Percentiles rank a stretch among this genome's conserved stretches.
Conservation (phyloP, 257 asterid species). For the Vinca minor region DNA sequence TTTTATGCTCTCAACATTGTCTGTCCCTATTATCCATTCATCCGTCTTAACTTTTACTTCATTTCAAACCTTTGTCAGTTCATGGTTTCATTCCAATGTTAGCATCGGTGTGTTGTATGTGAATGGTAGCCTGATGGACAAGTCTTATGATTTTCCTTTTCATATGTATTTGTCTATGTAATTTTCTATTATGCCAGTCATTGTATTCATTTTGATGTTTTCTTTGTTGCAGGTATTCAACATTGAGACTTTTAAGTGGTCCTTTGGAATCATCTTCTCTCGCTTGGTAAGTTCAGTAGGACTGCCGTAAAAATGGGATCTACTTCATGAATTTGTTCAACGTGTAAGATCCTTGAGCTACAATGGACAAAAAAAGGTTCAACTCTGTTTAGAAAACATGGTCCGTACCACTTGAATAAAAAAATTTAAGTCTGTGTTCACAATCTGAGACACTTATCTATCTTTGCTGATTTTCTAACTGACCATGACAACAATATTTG, state of each 20-base stretch:
- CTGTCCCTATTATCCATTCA: not conserved
- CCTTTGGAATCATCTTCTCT: slow-evolving; percentile 90
- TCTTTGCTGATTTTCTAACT: not conserved
- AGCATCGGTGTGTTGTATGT: not conserved
- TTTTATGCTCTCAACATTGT: not conserved
- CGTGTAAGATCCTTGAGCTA: not conserved
- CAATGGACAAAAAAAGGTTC: not conserved
- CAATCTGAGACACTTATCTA: not conserved
- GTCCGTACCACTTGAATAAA: no score
- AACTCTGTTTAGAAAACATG: no score
- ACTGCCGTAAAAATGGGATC: not conserved
- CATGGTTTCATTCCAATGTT: not conserved
- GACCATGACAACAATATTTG: not conserved
- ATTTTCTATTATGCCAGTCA: slow-evolving; percentile 1
- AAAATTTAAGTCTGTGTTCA: not conserved
- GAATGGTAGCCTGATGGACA: not conserved
- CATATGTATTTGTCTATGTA: not conserved
- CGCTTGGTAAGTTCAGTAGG: slow-evolving; percentile 63
- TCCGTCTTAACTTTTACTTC: not conserved
- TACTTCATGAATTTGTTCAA: not conserved
- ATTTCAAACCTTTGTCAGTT: not conserved
- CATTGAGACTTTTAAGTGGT: slow-evolving; percentile 76
- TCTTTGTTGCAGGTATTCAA: slow-evolving; percentile 62
- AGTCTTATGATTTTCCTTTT: not conserved
- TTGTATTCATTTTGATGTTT: slow-evolving; percentile 13